Conservation (phyloP, 176 grass and related monocot species). For the Tuctoria greenei region DNA sequence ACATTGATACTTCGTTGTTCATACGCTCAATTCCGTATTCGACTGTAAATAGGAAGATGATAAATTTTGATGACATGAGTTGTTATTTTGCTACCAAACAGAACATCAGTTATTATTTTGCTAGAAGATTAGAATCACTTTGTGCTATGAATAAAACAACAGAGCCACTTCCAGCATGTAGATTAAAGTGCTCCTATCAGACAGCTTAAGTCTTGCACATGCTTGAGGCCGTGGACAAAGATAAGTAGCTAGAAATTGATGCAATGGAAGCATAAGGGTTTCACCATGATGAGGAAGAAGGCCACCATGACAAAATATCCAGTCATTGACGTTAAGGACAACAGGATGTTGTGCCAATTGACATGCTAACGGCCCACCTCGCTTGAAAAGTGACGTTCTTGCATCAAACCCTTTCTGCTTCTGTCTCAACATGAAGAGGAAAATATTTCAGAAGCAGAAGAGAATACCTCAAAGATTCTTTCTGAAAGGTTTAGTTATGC, state of each 20-base stretch:
- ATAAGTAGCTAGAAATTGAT: neutral
- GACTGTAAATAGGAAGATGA: constrained; percentile 42
- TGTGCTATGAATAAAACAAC: neutral
- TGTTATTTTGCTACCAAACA: neutral
- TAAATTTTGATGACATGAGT: neutral
- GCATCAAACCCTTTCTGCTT: constrained; percentile 69
- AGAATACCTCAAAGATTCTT: constrained; percentile 3
- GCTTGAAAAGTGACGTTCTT: constrained; percentile 77
- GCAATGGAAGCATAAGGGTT: neutral
- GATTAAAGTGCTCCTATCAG: neutral
- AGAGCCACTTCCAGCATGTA: neutral
- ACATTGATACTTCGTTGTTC: constrained; percentile 81
- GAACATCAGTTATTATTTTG: neutral
- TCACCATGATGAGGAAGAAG: constrained; percentile 97
- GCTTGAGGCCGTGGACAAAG: neutral
- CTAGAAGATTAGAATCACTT: neutral
- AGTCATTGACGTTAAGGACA: constrained; percentile 78
- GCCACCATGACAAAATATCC: constrained; percentile 96
- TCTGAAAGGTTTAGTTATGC: neutral
- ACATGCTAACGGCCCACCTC: constrained; percentile 67
- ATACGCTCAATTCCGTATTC: constrained; percentile 81
- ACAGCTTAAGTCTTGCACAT: neutral
- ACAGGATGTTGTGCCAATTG: constrained; percentile 83
- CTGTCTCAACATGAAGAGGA: constrained; percentile 61
- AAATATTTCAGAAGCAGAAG: constrained; percentile 47